Base-by-base conservation (phyloP, 495 filamentous ascomycete species). In the Aspergillus indologenus region DNA sequence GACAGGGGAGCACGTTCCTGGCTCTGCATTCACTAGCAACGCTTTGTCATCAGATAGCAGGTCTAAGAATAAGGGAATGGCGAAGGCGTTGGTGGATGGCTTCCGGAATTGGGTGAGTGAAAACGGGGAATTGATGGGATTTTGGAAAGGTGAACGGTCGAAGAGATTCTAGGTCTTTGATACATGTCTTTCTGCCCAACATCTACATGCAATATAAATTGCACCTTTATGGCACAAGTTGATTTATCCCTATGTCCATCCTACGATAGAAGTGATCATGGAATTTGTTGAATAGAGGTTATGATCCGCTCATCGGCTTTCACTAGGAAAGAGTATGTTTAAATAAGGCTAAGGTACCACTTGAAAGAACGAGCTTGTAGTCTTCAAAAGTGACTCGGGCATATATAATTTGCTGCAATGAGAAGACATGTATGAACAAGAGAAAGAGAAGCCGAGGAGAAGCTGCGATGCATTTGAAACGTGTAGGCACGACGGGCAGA, bases 41-140 rank as follows among this genome's bases (percentile, higher is more conserved):
- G 68, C 75, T 1, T 71, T 71, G 11, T 68, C 67, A 24, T 74
- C 78, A 29, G 77, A 75, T 34, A 77, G 76, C 59, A 84, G 81
- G 54, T 73, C 66, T 18, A 86, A 84, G 61, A 86, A 85, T 51
- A 87, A 91, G 60, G 92, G 92, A 2, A 88, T 98, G 86, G 87
- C 90, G 18, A 97, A 96, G 75, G 90, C 90, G 11, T 75, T 92
- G 59, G 90, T 98, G 42, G 91, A 94, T 68, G 82, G 82, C 34
- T 78, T 90, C 17, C 81, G 87, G 50, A 85, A 88, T 18, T 90
- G 83, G 79, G 82, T 92, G 29, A 83, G 82, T 20, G 87, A 92
- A 62, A 85, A 86, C 29, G 86, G 84, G 20, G 84, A 89, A 66
- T 65, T 89, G 54, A 80, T 91, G 72, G 92, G 92, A 0, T 75